Evolutionary conservation across 108 stramenopile genomes (phyloP).

Genomic region (Skeletonema grethae): DNA sequence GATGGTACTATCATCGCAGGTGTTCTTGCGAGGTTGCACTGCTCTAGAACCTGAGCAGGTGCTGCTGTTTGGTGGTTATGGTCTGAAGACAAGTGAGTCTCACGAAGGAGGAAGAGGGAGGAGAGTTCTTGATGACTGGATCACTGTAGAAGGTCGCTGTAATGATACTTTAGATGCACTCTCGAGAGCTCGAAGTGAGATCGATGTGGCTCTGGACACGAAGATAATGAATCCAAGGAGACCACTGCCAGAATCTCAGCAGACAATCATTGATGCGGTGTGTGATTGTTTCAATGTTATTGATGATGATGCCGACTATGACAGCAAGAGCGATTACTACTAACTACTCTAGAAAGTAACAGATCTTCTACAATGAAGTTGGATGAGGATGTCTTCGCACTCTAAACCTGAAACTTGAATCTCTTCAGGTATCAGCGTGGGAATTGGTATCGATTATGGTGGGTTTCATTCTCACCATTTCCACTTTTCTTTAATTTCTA

Average conservation of each 20-base stretch:
- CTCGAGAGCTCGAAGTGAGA: constrained; percentile 11
- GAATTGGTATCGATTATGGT: too few relatives aligned
- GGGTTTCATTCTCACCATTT: too few relatives aligned
- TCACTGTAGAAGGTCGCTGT: constrained; percentile 21
- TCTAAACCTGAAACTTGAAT: too few relatives aligned
- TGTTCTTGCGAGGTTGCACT: constrained; percentile 21
- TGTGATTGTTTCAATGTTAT: constrained; percentile 17
- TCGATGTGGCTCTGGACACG: constrained; percentile 19
- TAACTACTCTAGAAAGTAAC: too few relatives aligned
- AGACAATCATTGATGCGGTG: constrained; percentile 11
- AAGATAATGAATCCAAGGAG: constrained; percentile 23
- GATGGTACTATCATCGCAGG: constrained; percentile 32
- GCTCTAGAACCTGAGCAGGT: constrained; percentile 25
- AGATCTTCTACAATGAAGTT: too few relatives aligned
- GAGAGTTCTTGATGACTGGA: constrained; percentile 25
- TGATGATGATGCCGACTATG: constrained; percentile 4
- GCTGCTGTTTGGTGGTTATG: constrained; percentile 22
- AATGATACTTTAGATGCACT: constrained; percentile 16
- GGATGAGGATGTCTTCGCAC: too few relatives aligned
- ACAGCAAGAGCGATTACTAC: background rate
- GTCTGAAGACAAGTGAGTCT: background rate
- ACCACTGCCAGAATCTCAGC: constrained; percentile 14
- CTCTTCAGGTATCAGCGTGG: too few relatives aligned
- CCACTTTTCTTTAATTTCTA: too few relatives aligned
- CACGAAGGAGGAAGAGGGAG: background rate